Conservation (phyloP, 495 filamentous ascomycete species). For the Hypoxylon crocopeplum region DNA sequence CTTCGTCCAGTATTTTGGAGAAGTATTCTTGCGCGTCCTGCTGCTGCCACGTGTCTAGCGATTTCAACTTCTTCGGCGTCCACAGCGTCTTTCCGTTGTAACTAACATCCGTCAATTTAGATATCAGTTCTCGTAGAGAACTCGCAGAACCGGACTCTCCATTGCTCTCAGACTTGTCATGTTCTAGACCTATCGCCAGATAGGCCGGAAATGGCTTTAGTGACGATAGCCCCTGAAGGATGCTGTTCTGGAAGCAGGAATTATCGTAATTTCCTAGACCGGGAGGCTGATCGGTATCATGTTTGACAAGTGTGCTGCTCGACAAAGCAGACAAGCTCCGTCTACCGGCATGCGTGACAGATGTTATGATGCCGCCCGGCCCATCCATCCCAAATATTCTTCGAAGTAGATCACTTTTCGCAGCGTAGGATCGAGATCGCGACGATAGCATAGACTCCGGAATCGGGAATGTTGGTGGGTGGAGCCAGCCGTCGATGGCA, state of each 20-base stretch:
- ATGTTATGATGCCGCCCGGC: constrained; percentile 44
- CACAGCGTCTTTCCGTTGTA: constrained; percentile 77
- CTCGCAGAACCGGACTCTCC: constrained; percentile 42
- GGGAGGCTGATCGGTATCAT: constrained; percentile 59
- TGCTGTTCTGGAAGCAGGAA: constrained; percentile 97
- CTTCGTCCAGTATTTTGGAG: constrained; percentile 83
- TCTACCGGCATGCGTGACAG: constrained; percentile 47
- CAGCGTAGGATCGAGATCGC: constrained; percentile 49
- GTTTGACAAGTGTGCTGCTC: constrained; percentile 48
- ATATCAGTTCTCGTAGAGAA: constrained; percentile 68
- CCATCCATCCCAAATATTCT: constrained; percentile 71
- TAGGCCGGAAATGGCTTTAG: constrained; percentile 66
- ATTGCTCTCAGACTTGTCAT: constrained; percentile 42
- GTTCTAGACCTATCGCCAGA: constrained; percentile 46
- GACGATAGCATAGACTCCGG: constrained; percentile 27
- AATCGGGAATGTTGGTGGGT: constrained; percentile 43
- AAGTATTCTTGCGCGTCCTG: constrained; percentile 99
- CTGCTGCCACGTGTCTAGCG: constrained; percentile 92
- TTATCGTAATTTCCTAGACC: constrained; percentile 92
- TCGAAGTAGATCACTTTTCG: constrained; percentile 72
- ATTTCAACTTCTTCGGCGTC: constrained; percentile 79
- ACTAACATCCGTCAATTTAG: constrained; percentile 66
- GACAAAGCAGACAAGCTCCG: constrained; percentile 59
- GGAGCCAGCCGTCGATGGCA: constrained; percentile 59
- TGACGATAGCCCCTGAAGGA: constrained; percentile 85